Percentiles rank a stretch among this genome's conserved stretches.
These are phyloP conservation scores for Pisolithus orientalis DNA, from an alignment of 768 basidiomycete genomes.

Conservation along the genomic window DNA sequence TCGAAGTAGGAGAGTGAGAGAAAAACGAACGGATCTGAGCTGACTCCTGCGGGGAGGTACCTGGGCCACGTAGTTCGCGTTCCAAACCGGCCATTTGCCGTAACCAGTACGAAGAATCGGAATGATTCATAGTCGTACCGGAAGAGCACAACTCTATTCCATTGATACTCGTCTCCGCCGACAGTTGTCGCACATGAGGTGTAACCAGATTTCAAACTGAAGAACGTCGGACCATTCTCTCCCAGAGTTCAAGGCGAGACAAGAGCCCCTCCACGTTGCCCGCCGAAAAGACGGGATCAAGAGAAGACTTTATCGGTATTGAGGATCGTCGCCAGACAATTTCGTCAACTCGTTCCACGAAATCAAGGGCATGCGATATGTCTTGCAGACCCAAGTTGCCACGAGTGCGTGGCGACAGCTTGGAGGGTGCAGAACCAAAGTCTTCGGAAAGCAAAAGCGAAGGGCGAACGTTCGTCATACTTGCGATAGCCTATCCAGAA, in stretches of 20 bases:
- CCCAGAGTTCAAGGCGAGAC: slow-evolving; percentile 24
- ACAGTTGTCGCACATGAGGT: too few species aligned
- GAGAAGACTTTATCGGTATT: slow-evolving; percentile 3
- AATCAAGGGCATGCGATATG: slow-evolving; percentile 18
- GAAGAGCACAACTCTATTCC: too few species aligned
- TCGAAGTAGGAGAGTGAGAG: too few species aligned
- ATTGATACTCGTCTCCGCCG: too few species aligned
- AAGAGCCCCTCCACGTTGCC: slow-evolving; percentile 19
- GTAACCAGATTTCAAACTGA: not conserved
- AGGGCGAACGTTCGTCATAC: slow-evolving; percentile 10
- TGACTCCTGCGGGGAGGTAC: too few species aligned
- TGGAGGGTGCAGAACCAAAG: not conserved
- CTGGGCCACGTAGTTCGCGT: too few species aligned
- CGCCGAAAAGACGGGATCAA: slow-evolving; percentile 16
- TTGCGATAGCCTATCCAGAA: slow-evolving; percentile 6
- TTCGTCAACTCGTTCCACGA: slow-evolving; percentile 21
- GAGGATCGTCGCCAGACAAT: slow-evolving; percentile 21
- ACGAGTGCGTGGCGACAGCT: not conserved
- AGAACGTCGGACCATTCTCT: slow-evolving; percentile 16
- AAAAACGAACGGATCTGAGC: too few species aligned
- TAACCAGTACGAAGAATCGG: too few species aligned
- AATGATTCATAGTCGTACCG: too few species aligned
- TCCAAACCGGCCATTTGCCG: too few species aligned
- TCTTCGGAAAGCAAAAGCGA: not conserved
- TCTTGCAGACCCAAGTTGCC: slow-evolving; percentile 15